Evolutionary conservation across 2,329 filamentous ascomycete genomes (phyloP), one percentile per base, ranked within the genome.

Genomic region (Tetracladium maxilliforme): DNA sequence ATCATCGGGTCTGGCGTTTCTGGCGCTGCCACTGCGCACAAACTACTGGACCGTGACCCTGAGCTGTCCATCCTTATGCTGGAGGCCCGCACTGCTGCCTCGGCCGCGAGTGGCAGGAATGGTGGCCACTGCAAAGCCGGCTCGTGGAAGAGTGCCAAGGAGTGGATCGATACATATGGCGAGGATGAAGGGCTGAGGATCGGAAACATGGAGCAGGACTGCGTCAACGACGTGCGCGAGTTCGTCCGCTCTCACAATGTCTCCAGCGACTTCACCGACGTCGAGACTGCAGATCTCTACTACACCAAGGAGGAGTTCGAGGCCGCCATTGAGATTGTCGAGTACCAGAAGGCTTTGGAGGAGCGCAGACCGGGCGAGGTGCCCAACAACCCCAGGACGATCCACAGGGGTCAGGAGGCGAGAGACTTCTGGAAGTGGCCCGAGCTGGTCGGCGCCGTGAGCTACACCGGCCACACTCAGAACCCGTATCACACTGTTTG

Each of bases 231-330:
- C 16, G 42, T 62, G 6, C 43, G 48, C 9, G 40, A 47, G 3
- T 61, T 61, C 31, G 49, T 59, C 4, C 41, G 41, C 15, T 39
- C 46, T 14, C 43, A 61, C 29, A 34, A 47, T 3, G 47, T 61
- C 1, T 40, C 42, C 6, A 61, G 56, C 29, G 58, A 62, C 29
- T 61, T 62, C 37, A 42, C 43, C 10, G 31, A 36, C 15, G 27
- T 39, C 11, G 33, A 38, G 28, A 42, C 32, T 6, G 34, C 33
- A 5, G 40, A 42, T 28, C 26, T 37, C 6, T 43, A 38, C 24
- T 41, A 42, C 22, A 12, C 30, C 7, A 22, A 22, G 3, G 23
- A 40, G 6, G 31, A 31, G 6, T 8, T 21, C 2, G 22, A 23
- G 8, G 26, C 33, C 10, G 35, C 34, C 6, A 19, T 34, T 13